Conservation (phyloP, 169 alveolate species). For the Theileria luwenshuni region DNA sequence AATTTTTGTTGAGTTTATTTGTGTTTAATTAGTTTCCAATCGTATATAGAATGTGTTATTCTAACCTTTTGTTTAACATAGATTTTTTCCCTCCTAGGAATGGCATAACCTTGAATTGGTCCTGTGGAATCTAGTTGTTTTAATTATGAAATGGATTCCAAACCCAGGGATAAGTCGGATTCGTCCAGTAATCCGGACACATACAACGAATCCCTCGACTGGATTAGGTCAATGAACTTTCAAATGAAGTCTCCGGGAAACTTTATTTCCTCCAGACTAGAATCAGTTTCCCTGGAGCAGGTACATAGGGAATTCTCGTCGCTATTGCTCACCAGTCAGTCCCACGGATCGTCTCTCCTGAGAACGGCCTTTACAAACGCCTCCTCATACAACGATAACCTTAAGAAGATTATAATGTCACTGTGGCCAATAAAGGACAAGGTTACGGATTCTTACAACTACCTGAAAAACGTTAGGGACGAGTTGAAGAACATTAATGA, state of each 20-base stretch:
- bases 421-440: slow-evolving; percentile 46
- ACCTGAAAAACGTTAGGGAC: slow-evolving; percentile 19
- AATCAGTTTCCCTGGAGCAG: slow-evolving; percentile 55
- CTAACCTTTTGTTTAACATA: background rate
- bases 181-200: slow-evolving; percentile 11
- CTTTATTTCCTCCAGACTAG: slow-evolving; percentile 46
- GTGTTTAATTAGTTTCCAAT: too few relatives aligned
- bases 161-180: slow-evolving; percentile 1
- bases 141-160: slow-evolving; percentile 4
- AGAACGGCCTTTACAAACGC: slow-evolving; percentile 45
- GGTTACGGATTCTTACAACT: slow-evolving; percentile 28
- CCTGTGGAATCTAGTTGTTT: background rate
- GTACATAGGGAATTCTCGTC: slow-evolving; percentile 51
- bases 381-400: slow-evolving; percentile 38
- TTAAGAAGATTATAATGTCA: slow-evolving; percentile 49
- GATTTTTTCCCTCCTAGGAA: background rate
- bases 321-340: slow-evolving; percentile 51
- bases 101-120: background rate
- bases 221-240: slow-evolving; percentile 29
- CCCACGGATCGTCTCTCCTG: slow-evolving; percentile 56
- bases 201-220: slow-evolving; percentile 53
- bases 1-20: background rate
- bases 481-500: background rate
- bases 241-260: slow-evolving; percentile 63
- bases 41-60: background rate